Conservation (phyloP, 768 basidiomycete species). For the Mycena kentingensis region DNA sequence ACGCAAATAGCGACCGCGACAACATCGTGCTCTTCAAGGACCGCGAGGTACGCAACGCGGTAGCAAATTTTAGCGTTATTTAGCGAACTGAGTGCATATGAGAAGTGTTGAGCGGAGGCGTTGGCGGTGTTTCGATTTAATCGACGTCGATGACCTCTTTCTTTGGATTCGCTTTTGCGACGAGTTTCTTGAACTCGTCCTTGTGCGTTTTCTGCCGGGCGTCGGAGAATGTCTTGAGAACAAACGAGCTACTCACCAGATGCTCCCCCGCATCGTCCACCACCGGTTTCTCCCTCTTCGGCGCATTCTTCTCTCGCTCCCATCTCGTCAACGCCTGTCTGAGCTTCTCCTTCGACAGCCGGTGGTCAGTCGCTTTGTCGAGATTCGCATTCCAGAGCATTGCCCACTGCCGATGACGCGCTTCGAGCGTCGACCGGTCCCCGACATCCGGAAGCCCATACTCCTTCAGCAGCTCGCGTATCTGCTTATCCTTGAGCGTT, state of each 20-base stretch:
- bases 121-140: constrained; percentile 36
- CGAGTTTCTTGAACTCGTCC: constrained; percentile 40
- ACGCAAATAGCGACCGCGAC: constrained; percentile 53
- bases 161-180: constrained; percentile 38
- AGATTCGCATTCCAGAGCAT: constrained; percentile 72
- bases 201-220: constrained; percentile 40
- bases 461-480: constrained; percentile 57
- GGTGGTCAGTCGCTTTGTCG: constrained; percentile 49
- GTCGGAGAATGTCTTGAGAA: constrained; percentile 2
- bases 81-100: constrained; percentile 73
- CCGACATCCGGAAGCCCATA: constrained; percentile 54
- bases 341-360: constrained; percentile 50
- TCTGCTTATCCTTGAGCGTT: constrained; percentile 59
- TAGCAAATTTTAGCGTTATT: constrained; percentile 81
- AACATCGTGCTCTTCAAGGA: constrained; percentile 58
- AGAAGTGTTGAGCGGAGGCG: constrained; percentile 46
- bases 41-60: constrained; percentile 62
- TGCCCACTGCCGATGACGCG: constrained; percentile 71
- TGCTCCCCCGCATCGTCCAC: no score
- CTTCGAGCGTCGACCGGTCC: constrained; percentile 50
- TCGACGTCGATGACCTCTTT: constrained; percentile 36
- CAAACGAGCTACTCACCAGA: no score
- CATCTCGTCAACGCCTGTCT: constrained; percentile 55
- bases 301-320: constrained; percentile 53
- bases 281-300: constrained; percentile 39